Evolutionary conservation across 345 rosid species (phyloP).

Genomic region (Excoecaria agallocha): DNA sequence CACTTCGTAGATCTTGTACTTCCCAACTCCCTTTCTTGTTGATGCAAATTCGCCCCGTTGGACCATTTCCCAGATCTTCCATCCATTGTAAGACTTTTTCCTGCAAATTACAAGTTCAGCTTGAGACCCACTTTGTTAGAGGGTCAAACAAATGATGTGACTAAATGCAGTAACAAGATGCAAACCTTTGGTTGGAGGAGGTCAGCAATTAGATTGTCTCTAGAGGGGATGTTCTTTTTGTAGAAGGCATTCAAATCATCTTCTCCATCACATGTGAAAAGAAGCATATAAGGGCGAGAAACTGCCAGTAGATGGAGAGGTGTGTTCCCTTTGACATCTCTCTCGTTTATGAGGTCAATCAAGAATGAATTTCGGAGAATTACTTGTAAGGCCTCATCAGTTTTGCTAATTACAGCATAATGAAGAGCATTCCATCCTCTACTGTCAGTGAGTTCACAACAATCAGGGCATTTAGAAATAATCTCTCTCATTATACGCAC

Average conservation of each 20-base stretch:
- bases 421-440: constrained; percentile 23
- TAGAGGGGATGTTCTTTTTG: neutral
- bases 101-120: neutral
- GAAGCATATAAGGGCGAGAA: constrained; percentile 8
- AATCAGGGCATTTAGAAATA: constrained; percentile 15
- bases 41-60: neutral
- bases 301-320: constrained; percentile 12
- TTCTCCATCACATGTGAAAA: neutral
- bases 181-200: constrained; percentile 8
- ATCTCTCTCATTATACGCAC: neutral
- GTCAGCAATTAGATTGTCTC: neutral
- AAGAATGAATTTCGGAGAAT: neutral
- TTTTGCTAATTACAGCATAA: constrained; percentile 9
- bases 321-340: neutral
- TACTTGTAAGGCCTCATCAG: neutral
- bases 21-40: neutral
- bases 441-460: constrained; percentile 19
- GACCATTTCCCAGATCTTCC: neutral
- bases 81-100: constrained; percentile 1
- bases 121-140: neutral
- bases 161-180: neutral
- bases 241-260: neutral
- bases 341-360: constrained; percentile 14
- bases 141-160: neutral
- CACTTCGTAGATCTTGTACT: neutral